These are phyloP conservation scores for Paraconiothyrium sp. DNA, from an alignment of 2,329 filamentous ascomycete species.

Conservation along the genomic window DNA sequence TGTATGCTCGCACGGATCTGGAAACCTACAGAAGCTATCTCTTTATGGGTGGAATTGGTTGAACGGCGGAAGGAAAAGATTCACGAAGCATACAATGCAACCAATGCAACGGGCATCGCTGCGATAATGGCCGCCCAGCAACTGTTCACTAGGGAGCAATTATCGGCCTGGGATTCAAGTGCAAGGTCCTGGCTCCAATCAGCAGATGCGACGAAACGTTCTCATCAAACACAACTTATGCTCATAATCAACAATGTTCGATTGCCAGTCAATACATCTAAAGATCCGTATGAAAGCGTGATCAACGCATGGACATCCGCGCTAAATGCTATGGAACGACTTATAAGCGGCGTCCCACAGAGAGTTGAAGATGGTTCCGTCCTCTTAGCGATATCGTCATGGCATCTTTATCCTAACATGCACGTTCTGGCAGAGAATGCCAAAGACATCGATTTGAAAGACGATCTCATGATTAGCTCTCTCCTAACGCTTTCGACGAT, in stretches of 20 bases:
- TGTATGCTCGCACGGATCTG: conserved; percentile 52
- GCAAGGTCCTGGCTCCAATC: conserved; percentile 25
- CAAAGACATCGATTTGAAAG: no score
- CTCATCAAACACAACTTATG: conserved; percentile 21
- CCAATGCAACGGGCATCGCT: background rate
- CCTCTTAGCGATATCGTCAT: conserved; percentile 16
- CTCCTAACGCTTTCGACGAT: no score
- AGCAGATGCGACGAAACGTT: conserved; percentile 17
- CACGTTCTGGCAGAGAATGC: no score
- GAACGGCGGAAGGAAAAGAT: conserved; percentile 22
- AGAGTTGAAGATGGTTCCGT: conserved; percentile 17
- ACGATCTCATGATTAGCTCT: no score
- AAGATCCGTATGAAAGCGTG: conserved; percentile 15
- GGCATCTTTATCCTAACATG: conserved; percentile 29
- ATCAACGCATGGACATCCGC: conserved; percentile 25
- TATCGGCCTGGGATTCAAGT: conserved; percentile 27
- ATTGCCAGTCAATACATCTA: conserved; percentile 13
- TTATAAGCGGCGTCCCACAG: conserved; percentile 24
- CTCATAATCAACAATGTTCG: conserved; percentile 25
- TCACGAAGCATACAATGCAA: background rate
- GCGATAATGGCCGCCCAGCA: conserved; percentile 8
- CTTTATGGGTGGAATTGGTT: conserved; percentile 50
- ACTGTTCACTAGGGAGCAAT: no score
- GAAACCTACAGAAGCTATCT: conserved; percentile 35
- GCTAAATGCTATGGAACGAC: conserved; percentile 21